Percentiles rank a stretch among this genome's conserved stretches.
Evolutionary conservation across 352 stramenopile genomes (phyloP).

Genomic region (Phytophthora foliorum): DNA sequence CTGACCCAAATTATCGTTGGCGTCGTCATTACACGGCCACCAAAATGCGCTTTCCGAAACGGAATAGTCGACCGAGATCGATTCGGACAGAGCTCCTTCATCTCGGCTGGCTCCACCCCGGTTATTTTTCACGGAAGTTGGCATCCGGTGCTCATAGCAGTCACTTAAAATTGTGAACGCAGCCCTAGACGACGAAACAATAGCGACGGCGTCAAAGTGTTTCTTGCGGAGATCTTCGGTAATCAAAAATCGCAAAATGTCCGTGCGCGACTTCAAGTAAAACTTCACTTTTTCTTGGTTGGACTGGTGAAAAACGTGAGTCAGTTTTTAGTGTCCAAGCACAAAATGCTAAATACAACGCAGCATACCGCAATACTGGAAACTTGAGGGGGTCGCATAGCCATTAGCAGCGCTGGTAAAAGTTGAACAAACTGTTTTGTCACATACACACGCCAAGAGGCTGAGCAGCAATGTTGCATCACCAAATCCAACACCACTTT

Average conservation of each 20-base stretch:
- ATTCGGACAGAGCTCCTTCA: slow-evolving; percentile 80
- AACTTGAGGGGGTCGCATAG: slow-evolving; percentile 73
- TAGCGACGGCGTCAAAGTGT: slow-evolving; percentile 65
- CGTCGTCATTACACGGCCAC: slow-evolving; percentile 71
- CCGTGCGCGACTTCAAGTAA: slow-evolving; percentile 68
- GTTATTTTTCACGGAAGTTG: slow-evolving; percentile 22
- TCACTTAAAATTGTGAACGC: slow-evolving; percentile 81
- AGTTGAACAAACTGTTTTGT: slow-evolving; percentile 87
- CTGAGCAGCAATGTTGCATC: slow-evolving; percentile 70
- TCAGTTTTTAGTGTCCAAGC: slow-evolving; percentile 2
- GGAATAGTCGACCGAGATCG: slow-evolving; percentile 76
- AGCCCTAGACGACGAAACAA: slow-evolving; percentile 59
- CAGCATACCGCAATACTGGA: slow-evolving; percentile 46
- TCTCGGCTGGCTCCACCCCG: slow-evolving; percentile 41
- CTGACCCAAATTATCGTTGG: slow-evolving; percentile 40
- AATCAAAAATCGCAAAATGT: slow-evolving; percentile 74
- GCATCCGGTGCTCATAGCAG: slow-evolving; percentile 74
- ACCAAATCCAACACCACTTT: slow-evolving; percentile 76
- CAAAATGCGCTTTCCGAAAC: slow-evolving; percentile 82
- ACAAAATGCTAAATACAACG: neutral
- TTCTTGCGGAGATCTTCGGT: slow-evolving; percentile 47
- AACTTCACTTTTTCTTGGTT: slow-evolving; percentile 57
- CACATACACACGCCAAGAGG: slow-evolving; percentile 79
- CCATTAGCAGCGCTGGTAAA: slow-evolving; percentile 67
- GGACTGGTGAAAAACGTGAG: slow-evolving; percentile 38